phyloP scores from a whole-genome alignment of 2,329 filamentous ascomycete genomes.

The Davidsoniella neocaledoniae region DNA sequence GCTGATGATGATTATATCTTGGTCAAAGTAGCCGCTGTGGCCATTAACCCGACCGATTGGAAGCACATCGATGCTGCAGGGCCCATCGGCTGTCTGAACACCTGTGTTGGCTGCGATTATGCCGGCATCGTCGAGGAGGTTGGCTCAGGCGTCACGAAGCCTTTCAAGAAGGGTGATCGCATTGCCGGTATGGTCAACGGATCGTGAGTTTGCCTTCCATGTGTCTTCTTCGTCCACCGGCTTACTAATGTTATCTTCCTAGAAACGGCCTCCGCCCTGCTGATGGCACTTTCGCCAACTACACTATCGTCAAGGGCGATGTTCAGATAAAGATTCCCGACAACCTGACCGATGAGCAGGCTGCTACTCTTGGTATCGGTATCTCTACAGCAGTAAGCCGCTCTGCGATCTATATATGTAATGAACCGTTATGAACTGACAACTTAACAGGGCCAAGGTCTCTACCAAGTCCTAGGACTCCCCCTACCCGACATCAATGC shows the following conservation, averaged over 20 bases:
- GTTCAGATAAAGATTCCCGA: slow-evolving; percentile 28
- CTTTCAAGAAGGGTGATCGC: slow-evolving; percentile 30
- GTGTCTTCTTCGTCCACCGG: neutral
- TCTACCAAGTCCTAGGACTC: slow-evolving; percentile 30
- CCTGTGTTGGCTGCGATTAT: slow-evolving; percentile 28
- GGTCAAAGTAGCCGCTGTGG: slow-evolving; percentile 22
- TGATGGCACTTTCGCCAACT: slow-evolving; percentile 27
- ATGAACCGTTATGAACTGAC: neutral
- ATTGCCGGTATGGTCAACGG: slow-evolving; percentile 26
- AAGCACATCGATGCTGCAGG: slow-evolving; percentile 19
- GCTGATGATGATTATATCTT: slow-evolving; percentile 18
- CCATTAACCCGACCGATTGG: slow-evolving; percentile 23
- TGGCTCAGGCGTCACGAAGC: slow-evolving; percentile 25
- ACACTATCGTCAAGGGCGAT: slow-evolving; percentile 23
- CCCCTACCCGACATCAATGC: slow-evolving; percentile 25
- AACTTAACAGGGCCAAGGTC: slow-evolving; percentile 28
- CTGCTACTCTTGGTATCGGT: slow-evolving; percentile 27
- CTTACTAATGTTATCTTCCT: neutral
- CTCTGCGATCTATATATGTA: neutral
- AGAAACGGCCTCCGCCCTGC: slow-evolving; percentile 18
- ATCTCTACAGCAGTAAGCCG: slow-evolving; percentile 24
- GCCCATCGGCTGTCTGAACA: slow-evolving; percentile 14
- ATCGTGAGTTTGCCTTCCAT: slow-evolving; percentile 13
- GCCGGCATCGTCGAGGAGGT: slow-evolving; percentile 30
- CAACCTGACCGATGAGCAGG: slow-evolving; percentile 28